phyloP scores from a whole-genome alignment of 305 asterid species.

The Withania somnifera region DNA sequence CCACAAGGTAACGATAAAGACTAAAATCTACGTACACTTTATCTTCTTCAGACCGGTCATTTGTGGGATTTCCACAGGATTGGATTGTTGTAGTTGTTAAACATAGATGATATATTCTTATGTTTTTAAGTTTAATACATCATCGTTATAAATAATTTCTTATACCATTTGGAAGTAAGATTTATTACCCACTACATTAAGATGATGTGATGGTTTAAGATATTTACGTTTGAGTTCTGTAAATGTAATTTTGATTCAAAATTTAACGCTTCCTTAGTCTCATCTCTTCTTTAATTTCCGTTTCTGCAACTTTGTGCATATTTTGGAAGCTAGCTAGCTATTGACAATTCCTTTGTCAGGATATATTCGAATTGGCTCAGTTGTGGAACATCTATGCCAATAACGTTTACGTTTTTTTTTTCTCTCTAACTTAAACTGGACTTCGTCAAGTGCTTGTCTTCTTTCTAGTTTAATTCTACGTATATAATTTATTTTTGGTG shows the following conservation, averaged over 20 bases:
- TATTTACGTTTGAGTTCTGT: background rate
- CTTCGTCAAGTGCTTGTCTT: background rate
- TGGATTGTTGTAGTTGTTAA: too few species aligned
- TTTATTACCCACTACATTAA: too few species aligned
- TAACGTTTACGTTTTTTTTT: background rate
- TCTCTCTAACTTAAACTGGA: background rate
- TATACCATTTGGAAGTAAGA: background rate
- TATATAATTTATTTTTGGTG: background rate
- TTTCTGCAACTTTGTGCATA: background rate
- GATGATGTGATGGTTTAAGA: background rate
- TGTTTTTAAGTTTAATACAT: background rate
- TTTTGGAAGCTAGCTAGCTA: background rate
- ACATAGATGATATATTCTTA: background rate
- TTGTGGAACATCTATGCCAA: background rate
- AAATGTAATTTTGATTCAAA: background rate
- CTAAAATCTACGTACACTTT: too few species aligned
- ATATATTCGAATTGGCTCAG: background rate
- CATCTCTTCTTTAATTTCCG: background rate
- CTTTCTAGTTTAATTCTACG: background rate
- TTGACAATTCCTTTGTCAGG: background rate
- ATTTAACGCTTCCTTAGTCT: background rate
- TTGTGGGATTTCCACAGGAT: too few species aligned
- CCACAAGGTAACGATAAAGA: too few species aligned
- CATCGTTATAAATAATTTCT: background rate
- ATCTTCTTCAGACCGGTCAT: too few species aligned